Conservation (phyloP, 1,284 basidiomycete genomes). For the Salmacisia buchloeana region DNA sequence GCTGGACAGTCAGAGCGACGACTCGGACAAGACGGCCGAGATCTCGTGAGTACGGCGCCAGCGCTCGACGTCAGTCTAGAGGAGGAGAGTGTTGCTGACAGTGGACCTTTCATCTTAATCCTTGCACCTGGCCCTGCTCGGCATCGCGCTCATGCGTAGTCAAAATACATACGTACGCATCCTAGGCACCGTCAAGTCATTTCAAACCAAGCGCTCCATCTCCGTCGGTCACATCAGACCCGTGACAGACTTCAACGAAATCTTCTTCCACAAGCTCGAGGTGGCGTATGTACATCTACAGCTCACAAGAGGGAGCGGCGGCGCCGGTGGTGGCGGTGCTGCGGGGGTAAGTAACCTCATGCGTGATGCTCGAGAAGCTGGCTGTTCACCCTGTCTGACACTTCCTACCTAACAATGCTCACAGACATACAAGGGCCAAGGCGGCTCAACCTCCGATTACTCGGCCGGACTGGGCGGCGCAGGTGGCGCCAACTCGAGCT, state of each 20-base stretch:
- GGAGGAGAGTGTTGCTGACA: not conserved
- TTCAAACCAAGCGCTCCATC: constrained; percentile 72
- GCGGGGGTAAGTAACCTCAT: not conserved
- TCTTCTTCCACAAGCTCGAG: constrained; percentile 71
- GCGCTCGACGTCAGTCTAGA: not conserved
- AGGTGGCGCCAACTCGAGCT: constrained; percentile 25
- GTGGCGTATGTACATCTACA: constrained; percentile 53
- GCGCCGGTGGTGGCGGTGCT: constrained; percentile 5
- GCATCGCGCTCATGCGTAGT: constrained; percentile 53
- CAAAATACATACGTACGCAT: constrained; percentile 76
- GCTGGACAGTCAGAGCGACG: constrained; percentile 64
- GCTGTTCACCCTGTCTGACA: not conserved
- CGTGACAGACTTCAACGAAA: constrained; percentile 69
- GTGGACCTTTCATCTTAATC: not conserved
- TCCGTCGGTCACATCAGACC: constrained; percentile 53
- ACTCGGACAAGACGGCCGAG: constrained; percentile 51
- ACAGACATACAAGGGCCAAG: constrained; percentile 23
- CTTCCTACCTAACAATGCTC: not conserved
- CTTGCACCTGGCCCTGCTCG: not conserved
- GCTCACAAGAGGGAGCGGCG: constrained; percentile 21
- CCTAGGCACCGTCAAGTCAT: constrained; percentile 80
- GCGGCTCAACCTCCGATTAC: constrained; percentile 19
- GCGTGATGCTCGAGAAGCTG: too few relatives aligned
- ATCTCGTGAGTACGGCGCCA: constrained; percentile 24
- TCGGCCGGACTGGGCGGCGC: constrained; percentile 25